These are phyloP conservation scores for Phytophthora pisi DNA, from an alignment of 352 stramenopile genomes.

Conservation along the genomic window DNA sequence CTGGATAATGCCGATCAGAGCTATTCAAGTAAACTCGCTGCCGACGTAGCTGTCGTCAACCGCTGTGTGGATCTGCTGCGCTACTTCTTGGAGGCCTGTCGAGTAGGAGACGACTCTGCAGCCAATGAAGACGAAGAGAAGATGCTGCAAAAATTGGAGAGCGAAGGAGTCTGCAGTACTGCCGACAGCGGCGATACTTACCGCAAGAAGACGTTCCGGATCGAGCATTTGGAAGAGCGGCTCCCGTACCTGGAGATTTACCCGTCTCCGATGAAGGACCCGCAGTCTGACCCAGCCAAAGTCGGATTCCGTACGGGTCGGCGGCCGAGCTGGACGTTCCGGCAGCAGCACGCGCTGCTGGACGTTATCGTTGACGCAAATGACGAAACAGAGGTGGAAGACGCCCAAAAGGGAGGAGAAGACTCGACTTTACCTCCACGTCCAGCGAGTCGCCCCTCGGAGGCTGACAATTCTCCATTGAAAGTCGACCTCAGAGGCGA, in stretches of 20 bases:
- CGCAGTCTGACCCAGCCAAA: slow-evolving; percentile 10
- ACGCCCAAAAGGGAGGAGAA: background rate
- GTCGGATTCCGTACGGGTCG: slow-evolving; percentile 31
- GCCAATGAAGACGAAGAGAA: slow-evolving; percentile 13
- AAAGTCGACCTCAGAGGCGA: slow-evolving; percentile 13
- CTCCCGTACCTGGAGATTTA: slow-evolving; percentile 63
- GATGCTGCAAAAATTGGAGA: slow-evolving; percentile 12
- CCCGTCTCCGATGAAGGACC: slow-evolving; percentile 69
- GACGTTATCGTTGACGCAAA: slow-evolving; percentile 58
- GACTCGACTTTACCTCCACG: background rate
- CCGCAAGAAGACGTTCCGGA: slow-evolving; percentile 16
- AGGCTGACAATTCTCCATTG: slow-evolving; percentile 12
- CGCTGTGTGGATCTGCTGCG: slow-evolving; percentile 72
- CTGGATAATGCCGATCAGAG: background rate
- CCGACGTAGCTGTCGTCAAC: slow-evolving; percentile 39
- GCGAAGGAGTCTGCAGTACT: background rate
- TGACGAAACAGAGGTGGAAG: slow-evolving; percentile 34
- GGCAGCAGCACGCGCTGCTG: slow-evolving; percentile 57
- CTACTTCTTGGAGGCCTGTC: slow-evolving; percentile 70
- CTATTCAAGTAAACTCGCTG: background rate
- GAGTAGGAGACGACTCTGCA: slow-evolving; percentile 18
- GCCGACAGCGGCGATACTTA: background rate
- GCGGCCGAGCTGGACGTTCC: slow-evolving; percentile 70
- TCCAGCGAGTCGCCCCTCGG: background rate
- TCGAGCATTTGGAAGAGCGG: slow-evolving; percentile 67